These are phyloP conservation scores for Fraxinus xanthoxyloides DNA, from an alignment of 305 asterid species.

Conservation along the genomic window DNA sequence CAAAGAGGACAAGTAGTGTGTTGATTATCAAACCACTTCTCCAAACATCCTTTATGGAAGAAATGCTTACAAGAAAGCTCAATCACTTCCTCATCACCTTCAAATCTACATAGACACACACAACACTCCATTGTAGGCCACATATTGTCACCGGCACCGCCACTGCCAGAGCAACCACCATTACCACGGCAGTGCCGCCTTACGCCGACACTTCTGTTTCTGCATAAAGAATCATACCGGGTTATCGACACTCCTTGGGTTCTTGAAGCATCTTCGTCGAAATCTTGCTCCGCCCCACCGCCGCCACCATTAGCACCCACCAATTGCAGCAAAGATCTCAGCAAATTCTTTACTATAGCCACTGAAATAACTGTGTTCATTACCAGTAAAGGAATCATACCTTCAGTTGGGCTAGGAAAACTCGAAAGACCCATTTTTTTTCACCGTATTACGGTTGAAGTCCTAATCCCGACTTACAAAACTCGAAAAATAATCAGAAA, in stretches of 20 bases:
- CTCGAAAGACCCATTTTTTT: constrained; percentile 37
- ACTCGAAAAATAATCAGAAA: neutral
- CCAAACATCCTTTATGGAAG: constrained; percentile 59
- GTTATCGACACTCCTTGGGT: constrained; percentile 26
- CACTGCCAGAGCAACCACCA: neutral
- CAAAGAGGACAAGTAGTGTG: constrained; percentile 61
- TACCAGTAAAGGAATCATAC: constrained; percentile 37
- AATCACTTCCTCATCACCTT: constrained; percentile 48
- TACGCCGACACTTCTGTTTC: constrained; percentile 6
- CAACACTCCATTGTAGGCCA: constrained; percentile 22
- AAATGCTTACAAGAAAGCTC: constrained; percentile 69
- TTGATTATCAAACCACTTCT: constrained; percentile 52
- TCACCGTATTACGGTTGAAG: neutral
- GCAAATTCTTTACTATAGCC: constrained; percentile 37
- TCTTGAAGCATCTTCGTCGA: neutral
- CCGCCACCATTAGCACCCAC: constrained; percentile 4
- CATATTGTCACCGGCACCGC: neutral
- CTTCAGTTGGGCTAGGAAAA: constrained; percentile 44
- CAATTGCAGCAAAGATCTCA: constrained; percentile 33
- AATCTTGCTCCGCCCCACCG: neutral
- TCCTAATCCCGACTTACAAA: neutral
- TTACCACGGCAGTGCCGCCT: neutral
- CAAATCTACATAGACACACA: constrained; percentile 50
- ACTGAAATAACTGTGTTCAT: constrained; percentile 47
- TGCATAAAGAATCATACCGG: constrained; percentile 24